These are phyloP conservation scores for Xylaria arbuscula DNA, from an alignment of 2,329 filamentous ascomycete species.

Conservation along the genomic window DNA sequence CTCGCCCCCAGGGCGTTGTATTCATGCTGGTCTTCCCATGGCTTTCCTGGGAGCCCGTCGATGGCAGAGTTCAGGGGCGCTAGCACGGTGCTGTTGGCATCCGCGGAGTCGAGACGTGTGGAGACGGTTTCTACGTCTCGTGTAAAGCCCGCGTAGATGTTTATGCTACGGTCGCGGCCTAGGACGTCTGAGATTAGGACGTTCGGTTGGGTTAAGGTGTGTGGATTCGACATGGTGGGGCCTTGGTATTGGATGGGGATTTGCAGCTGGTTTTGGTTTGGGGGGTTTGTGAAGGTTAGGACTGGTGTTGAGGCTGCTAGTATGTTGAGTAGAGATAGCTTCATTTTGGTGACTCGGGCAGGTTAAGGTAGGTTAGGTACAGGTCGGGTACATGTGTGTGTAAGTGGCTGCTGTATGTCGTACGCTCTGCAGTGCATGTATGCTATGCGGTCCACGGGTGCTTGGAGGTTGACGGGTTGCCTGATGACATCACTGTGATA, in stretches of 20 bases:
- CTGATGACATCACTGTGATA: slow-evolving; percentile 28
- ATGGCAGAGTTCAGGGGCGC: slow-evolving; percentile 88
- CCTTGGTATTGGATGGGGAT: slow-evolving; percentile 46
- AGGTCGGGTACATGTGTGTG: too few species aligned
- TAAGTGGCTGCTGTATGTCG: not conserved
- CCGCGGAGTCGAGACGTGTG: slow-evolving; percentile 73
- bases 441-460: slow-evolving; percentile 8
- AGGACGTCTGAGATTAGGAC: slow-evolving; percentile 88
- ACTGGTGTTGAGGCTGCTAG: slow-evolving; percentile 40
- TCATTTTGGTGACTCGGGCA: slow-evolving; percentile 39
- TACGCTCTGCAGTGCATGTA: not conserved
- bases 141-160: slow-evolving; percentile 84
- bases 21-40: slow-evolving; percentile 83
- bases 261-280: slow-evolving; percentile 39
- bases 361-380: not conserved
- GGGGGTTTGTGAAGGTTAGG: slow-evolving; percentile 29
- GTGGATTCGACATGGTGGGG: not conserved
- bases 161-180: slow-evolving; percentile 79
- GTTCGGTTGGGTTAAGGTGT: slow-evolving; percentile 52
- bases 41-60: slow-evolving; percentile 81
- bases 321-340: slow-evolving; percentile 36
- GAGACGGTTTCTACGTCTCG: slow-evolving; percentile 78
- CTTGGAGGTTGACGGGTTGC: slow-evolving; percentile 12
- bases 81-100: slow-evolving; percentile 82
- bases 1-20: slow-evolving; percentile 73